Evolutionary conservation across 441 rosid genomes (phyloP), one percentile per base, ranked within the genome.

Genomic region (Breynia disticha): DNA sequence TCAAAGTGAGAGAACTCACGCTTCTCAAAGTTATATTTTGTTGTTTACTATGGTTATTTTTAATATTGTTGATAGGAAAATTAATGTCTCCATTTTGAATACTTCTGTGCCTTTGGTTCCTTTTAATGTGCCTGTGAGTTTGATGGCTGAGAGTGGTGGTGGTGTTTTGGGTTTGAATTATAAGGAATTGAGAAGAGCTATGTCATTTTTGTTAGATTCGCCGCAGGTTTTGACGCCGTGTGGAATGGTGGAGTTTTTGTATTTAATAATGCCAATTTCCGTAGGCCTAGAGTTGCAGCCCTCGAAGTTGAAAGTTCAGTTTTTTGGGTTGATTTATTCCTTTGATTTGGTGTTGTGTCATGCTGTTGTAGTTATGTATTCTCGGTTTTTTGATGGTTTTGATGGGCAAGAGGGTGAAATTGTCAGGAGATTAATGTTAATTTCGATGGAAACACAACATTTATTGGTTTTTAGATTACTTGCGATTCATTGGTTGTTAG

Each of bases 1-100:
- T 56, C 97, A 83, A 50, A 84, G 83, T 54, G 98, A 91, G 76
- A 77, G 91, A 16, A 88, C 89, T 14, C 98, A 91, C 54, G 94
- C 98, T 42, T 84, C 74, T 37, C 97, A 91, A 61, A 63, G 81
- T 56, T 87, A 91, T 51, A 69, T 82, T 52, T 72, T 91, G 69
- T 67, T 87, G 72, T 81, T 86, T 67, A 73, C 89, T 0, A 63
- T 67, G 19, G 75, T 88, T 52, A 71, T 87, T 39, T 63, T 71
- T 65, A 78, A 77, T 61, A 76, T 88, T 22, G 86, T 79, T 13
- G 16, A 78, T 61, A 67, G 61, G 22, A 79, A 80, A 68, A 67
- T 76, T 52, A 76, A 59, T 55, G 82, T 82, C 20, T 80, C 94
- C 0, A 67, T 91, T 69, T 66, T 83, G 66, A 86, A 73, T 69